A percentile compares a stretch with the other conserved stretches of the same genome.
These are phyloP conservation scores for Erodium chrysanthum DNA, from an alignment of 441 rosid species.

Conservation along the genomic window DNA sequence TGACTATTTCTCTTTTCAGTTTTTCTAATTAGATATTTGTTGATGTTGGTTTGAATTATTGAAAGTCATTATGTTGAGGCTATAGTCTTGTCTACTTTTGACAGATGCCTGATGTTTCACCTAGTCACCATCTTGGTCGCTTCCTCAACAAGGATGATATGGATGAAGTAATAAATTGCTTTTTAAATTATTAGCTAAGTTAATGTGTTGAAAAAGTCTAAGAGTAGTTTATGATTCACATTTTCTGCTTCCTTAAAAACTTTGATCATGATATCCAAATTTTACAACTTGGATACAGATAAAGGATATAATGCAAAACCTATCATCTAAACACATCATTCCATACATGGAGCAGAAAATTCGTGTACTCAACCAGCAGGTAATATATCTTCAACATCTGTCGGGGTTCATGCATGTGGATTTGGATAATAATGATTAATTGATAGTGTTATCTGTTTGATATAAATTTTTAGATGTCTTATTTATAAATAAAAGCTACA, in stretches of 20 bases:
- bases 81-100: conserved; percentile 25
- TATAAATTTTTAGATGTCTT: neutral
- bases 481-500: neutral
- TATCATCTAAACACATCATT: conserved; percentile 80
- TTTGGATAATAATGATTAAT: neutral
- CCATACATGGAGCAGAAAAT: conserved; percentile 98
- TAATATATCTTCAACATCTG: conserved; percentile 20
- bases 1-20: conserved; percentile 17
- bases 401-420: conserved; percentile 13
- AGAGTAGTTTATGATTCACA: conserved; percentile 16
- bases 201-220: conserved; percentile 11
- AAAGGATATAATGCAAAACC: conserved; percentile 79
- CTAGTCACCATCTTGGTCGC: conserved; percentile 51
- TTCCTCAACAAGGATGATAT: conserved; percentile 67
- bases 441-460: neutral
- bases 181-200: conserved; percentile 2
- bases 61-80: conserved; percentile 17
- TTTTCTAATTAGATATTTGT: conserved; percentile 12
- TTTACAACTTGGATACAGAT: conserved; percentile 47
- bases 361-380: conserved; percentile 89
- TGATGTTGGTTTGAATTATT: conserved; percentile 18
- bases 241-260: conserved; percentile 20
- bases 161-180: conserved; percentile 47
- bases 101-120: conserved; percentile 56
- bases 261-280: conserved; percentile 15